Base-by-base conservation (phyloP, 73 alveolate species). In the Paramecium biaurelia region DNA sequence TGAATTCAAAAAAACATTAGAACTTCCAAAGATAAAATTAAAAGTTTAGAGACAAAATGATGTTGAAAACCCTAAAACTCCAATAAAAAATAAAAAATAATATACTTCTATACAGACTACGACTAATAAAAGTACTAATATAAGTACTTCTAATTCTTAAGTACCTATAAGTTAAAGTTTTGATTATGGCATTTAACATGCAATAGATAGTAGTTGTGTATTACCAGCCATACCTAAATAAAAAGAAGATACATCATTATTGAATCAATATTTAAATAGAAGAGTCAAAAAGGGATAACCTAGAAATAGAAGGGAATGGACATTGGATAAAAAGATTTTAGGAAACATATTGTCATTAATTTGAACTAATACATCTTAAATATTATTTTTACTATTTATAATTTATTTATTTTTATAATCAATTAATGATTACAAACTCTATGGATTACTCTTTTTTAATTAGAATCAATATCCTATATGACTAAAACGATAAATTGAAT, bases 221-320 rank as follows among this genome's bases (percentile, higher is more conserved):
- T 34, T 72, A 20, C 86, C 86, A 8, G 86, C 86, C 7, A 72
- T 72, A 35, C 86, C 86, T 12, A 35, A 18, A 34, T 15, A 72
- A 35, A 34, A 34, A 34, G 56, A 32, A 72, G 86, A 72, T 34
- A 37, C 18, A 14, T 35, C 56, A 1, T 34, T 72, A 72, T 35
- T 72, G 58, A 72, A 72, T 38, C 7, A 21, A 18, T 72, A 28
- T 37, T 12, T 72, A 72, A 72, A 72, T 35, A 72, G 58, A 21
- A 72, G 86, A 72, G 24, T 37, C 20, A 72, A 72, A 21, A 72
- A 38, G 38, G 86, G 86, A 28, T n/a, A 20, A 5, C 86, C 86
- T 2, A 72, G 63, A 37, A 72, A 72, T 72, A 72, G 86, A 38
- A 72, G 86, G 11, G 86, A 72, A n/a, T 38, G 58, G 56, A 72